These are phyloP conservation scores for Oxyria digyna DNA, from an alignment of 148 eudicot species.

Conservation along the genomic window DNA sequence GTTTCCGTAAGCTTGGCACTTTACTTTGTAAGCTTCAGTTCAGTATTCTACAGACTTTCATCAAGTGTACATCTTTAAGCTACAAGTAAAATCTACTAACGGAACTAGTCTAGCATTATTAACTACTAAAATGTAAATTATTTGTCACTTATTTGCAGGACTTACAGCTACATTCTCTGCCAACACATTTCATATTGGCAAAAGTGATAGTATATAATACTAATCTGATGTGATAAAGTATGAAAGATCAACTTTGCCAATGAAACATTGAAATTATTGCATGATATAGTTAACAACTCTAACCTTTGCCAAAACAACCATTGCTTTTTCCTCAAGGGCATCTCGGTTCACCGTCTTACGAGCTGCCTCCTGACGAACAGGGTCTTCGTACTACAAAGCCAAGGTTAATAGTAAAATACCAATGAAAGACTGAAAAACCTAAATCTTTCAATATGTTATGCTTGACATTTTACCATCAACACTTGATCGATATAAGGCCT, in stretches of 20 bases:
- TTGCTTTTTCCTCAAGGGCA: conserved; percentile 83
- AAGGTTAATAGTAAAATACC: neutral
- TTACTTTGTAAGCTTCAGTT: neutral
- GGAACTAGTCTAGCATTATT: neutral
- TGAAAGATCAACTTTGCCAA: neutral
- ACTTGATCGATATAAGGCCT: conserved; percentile 67
- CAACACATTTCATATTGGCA: neutral
- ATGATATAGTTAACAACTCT: neutral
- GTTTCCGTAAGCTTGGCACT: neutral
- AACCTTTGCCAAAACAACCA: conserved; percentile 75
- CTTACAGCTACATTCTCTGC: neutral
- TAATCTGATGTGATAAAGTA: neutral
- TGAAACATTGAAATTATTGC: neutral
- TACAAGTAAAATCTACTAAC: neutral
- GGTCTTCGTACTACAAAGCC: conserved; percentile 70
- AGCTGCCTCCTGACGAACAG: conserved; percentile 68
- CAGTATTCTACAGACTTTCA: neutral
- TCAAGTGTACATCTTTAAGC: neutral
- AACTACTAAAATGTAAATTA: neutral
- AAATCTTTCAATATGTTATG: neutral
- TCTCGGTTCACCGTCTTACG: conserved; percentile 67
- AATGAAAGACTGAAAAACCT: neutral
- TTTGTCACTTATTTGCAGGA: no score
- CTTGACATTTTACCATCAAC: conserved; percentile 34
- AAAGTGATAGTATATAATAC: neutral